Base-by-base conservation (phyloP, 208 protist genomes). In the Angomonas desouzai region DNA sequence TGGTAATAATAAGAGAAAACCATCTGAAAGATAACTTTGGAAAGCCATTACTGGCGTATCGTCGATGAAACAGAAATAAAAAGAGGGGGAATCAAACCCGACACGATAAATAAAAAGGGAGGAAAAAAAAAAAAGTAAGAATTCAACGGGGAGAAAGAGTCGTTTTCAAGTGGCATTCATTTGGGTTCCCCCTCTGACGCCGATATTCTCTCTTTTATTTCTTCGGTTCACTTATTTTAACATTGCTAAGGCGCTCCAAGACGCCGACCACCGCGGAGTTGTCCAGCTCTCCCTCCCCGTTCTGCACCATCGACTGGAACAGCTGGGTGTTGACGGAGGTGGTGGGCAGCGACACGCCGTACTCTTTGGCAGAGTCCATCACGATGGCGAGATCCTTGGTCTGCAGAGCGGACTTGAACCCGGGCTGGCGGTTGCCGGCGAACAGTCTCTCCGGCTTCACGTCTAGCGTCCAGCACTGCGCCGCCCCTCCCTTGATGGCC, bases 381-480 rank as follows among this genome's bases (percentile, higher is more conserved):
- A 95, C 92, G 57, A 98, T 98, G 58, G 83, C 76, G 48, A 97
- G 72, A 66, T 96, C 93, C 76, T 98, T 98, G 66, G 85, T 89
- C 82, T 98, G 97, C 64, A 98, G 87, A 3, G 92, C 78, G 2
- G 97, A 90, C 75, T 93, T 95, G 73, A 98, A 98, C 51, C 97
- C 97, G 4, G 97, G 97, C 58, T 91, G 64, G 49, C 97, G 90
- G 72, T 98, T 94, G 38, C 97, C 85, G 16, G 86, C 83, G 38
- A 98, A 85, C 43, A 98, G 89, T 23, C 94, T 86, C 18, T 85
- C 88, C 18, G 88, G 91, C 65, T 98, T 97, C 33, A 91, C 85
- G 43, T 92, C 90, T 9, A 98, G 80, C 9, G 89, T 92, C 80
- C 84, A 98, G 77, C 91, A 97, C 76, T 92, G 92, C 30, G 96